A percentile compares a stretch with the other conserved stretches of the same genome.
Conservation (phyloP, 2,329 filamentous ascomycete species). For the Aspergillus fijiensis region DNA sequence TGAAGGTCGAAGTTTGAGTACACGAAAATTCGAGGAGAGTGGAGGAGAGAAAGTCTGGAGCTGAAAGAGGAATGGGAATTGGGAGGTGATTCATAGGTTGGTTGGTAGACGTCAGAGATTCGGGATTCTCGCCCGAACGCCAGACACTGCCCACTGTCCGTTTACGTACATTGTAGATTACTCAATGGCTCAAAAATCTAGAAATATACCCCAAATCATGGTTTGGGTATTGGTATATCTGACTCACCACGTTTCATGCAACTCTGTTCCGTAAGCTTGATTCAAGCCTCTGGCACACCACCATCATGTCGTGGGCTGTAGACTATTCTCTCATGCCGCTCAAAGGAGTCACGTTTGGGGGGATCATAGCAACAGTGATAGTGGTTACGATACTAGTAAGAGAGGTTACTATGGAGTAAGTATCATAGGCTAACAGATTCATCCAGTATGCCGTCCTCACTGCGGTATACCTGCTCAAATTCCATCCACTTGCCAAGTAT, state of each 20-base stretch:
- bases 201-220: too few species aligned
- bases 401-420: neutral
- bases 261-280: too few species aligned
- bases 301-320: neutral
- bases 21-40: neutral
- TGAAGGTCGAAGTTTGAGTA: too few species aligned
- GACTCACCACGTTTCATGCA: too few species aligned
- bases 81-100: too few species aligned
- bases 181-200: too few species aligned
- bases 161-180: too few species aligned
- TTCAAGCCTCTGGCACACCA: too few species aligned
- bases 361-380: neutral
- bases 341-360: neutral
- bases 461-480: neutral
- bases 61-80: neutral
- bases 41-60: neutral
- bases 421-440: neutral
- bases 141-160: neutral
- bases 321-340: neutral
- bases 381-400: neutral
- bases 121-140: neutral
- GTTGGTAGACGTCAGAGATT: neutral
- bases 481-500: neutral
- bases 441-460: neutral
- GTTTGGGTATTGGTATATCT: too few species aligned